Evolutionary conservation across 2,329 filamentous ascomycete species (phyloP).

Genomic region (Periconia macrospinosa): DNA sequence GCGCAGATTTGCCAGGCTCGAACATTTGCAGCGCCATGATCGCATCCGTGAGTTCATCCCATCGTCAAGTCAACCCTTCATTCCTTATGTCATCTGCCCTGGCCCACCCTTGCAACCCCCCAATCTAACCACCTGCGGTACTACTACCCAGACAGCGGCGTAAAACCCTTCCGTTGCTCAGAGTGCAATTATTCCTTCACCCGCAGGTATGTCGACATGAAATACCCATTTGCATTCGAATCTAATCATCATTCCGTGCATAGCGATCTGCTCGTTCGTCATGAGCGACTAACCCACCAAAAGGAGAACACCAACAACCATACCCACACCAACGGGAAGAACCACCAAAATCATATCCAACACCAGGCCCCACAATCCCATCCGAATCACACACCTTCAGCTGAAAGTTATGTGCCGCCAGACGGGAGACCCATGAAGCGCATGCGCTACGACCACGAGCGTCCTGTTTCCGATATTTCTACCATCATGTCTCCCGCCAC

Average conservation of each 20-base stretch:
- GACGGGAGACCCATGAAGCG: conserved; percentile 29
- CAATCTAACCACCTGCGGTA: conserved; percentile 3
- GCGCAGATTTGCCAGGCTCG: conserved; percentile 40
- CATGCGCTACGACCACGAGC: conserved; percentile 25
- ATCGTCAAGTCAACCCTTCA: too few species aligned
- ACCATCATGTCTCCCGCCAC: conserved; percentile 27
- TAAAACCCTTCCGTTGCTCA: conserved; percentile 45
- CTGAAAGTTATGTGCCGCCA: conserved; percentile 10
- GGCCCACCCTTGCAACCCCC: conserved; percentile 11
- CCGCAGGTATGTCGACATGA: conserved; percentile 35
- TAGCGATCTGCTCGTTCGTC: conserved; percentile 46
- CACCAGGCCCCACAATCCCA: too few species aligned
- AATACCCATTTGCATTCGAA: background rate
- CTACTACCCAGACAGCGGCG: conserved; percentile 34
- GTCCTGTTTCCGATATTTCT: conserved; percentile 29
- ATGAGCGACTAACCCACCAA: conserved; percentile 44
- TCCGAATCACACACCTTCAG: background rate
- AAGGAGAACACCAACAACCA: conserved; percentile 13
- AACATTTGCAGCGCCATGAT: conserved; percentile 47
- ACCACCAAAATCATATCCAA: conserved; percentile 8
- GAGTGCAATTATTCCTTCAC: conserved; percentile 48
- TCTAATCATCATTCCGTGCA: conserved; percentile 4
- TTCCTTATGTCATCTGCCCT: too few species aligned
- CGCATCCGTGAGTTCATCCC: conserved; percentile 27
- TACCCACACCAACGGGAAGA: conserved; percentile 13